Evolutionary conservation across 306 rosid genomes (phyloP).

Genomic region (Malus sieversii): DNA sequence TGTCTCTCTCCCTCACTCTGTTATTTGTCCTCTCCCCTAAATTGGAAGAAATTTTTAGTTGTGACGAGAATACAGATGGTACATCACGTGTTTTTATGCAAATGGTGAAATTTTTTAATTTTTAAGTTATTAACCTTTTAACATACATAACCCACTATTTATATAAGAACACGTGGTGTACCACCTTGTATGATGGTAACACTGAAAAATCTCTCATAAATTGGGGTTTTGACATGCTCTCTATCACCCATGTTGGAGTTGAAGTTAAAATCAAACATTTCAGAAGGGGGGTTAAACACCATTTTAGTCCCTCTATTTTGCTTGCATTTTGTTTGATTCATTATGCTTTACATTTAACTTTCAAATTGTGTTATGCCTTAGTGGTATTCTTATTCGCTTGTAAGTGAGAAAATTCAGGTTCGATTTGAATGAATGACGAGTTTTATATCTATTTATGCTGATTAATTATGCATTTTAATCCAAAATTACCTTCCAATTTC

Average conservation of each 20-base stretch:
- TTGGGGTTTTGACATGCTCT: constrained; percentile 39
- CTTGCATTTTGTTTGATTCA: not conserved
- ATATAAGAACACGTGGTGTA: no score
- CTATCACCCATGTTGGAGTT: constrained; percentile 24
- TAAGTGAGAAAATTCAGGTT: no score
- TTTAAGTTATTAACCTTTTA: no score
- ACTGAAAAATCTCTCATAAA: no score
- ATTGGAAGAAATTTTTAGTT: not conserved
- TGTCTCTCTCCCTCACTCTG: constrained; percentile 17
- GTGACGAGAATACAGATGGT: accelerated
- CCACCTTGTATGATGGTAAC: no score
- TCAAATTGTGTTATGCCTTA: no score
- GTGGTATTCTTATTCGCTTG: no score
- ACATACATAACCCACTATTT: no score
- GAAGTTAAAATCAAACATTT: not conserved
- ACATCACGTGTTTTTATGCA: no score
- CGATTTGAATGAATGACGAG: no score
- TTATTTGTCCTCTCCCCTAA: not conserved
- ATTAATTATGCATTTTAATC: not conserved
- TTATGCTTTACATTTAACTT: not conserved
- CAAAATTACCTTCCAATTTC: not conserved
- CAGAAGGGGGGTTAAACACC: not conserved
- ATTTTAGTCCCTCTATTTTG: not conserved
- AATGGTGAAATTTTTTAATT: no score
- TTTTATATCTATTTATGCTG: not conserved